phyloP scores from a whole-genome alignment of 148 eudicot genomes.

The Rheum nobile region DNA sequence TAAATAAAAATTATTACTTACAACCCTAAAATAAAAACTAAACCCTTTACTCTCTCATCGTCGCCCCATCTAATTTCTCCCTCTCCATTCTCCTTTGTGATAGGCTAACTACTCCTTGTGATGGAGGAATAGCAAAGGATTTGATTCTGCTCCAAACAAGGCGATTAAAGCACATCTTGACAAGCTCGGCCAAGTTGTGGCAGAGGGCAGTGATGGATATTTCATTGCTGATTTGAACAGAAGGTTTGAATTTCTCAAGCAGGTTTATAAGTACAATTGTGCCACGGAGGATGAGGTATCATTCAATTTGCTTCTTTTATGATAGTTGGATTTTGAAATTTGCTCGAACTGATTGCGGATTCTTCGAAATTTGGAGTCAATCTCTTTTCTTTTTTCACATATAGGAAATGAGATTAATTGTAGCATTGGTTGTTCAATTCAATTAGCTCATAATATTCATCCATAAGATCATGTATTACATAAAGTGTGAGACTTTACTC shows the following conservation, averaged over 20 bases:
- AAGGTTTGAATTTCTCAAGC: conserved; percentile 63
- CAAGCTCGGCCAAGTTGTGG: conserved; percentile 25
- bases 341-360: not conserved
- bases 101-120: no score
- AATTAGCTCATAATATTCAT: not conserved
- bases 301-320: not conserved
- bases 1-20: no score
- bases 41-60: no score
- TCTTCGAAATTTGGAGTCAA: not conserved
- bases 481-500: no score
- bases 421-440: not conserved
- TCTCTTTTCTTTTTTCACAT: not conserved
- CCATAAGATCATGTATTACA: no score
- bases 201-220: conserved; percentile 16
- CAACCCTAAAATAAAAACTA: no score
- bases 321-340: not conserved
- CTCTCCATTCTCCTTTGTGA: no score
- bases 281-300: conserved; percentile 81
- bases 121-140: conserved; percentile 19
- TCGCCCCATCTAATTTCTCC: no score
- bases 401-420: not conserved
- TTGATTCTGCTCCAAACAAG: conserved; percentile 57
- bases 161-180: conserved; percentile 51
- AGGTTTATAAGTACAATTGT: conserved; percentile 55
- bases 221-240: conserved; percentile 29